These are phyloP conservation scores for Fonsecaea pugnacius DNA, from an alignment of 2,329 filamentous ascomycete genomes.

Conservation along the genomic window DNA sequence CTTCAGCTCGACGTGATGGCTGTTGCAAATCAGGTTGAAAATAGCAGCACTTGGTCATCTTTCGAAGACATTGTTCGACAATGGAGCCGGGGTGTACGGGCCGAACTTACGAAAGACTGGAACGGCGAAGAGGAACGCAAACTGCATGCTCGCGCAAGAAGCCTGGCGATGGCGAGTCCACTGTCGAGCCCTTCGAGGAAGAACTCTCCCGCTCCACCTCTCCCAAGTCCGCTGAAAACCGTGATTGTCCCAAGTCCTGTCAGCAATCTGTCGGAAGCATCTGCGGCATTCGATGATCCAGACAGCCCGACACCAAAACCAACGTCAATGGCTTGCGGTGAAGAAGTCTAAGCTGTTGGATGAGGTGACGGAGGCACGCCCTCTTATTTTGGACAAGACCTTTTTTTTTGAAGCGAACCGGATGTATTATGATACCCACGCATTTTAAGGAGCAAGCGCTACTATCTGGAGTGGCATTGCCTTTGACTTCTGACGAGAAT, in stretches of 20 bases:
- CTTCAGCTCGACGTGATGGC: constrained; percentile 84
- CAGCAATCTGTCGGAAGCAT: constrained; percentile 23
- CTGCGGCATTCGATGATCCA: constrained; percentile 2
- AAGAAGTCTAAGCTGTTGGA: constrained; percentile 12
- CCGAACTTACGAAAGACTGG: constrained; percentile 80
- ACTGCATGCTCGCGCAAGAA: constrained; percentile 37
- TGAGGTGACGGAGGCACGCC: neutral
- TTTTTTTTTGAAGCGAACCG: constrained; percentile 22
- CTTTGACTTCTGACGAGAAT: neutral
- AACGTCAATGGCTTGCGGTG: constrained; percentile 13
- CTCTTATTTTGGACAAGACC: constrained; percentile 20
- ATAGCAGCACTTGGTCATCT: constrained; percentile 69
- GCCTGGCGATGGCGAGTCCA: constrained; percentile 36
- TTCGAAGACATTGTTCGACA: constrained; percentile 82
- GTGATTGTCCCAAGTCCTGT: constrained; percentile 25
- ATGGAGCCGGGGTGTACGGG: constrained; percentile 82
- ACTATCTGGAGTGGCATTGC: constrained; percentile 15
- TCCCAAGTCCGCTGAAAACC: constrained; percentile 28
- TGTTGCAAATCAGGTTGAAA: constrained; percentile 71
- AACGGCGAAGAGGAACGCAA: constrained; percentile 43
- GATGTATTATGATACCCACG: constrained; percentile 34
- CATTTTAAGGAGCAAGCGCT: constrained; percentile 25
- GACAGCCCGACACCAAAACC: constrained; percentile 26
- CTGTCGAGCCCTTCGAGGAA: constrained; percentile 34
- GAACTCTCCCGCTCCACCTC: constrained; percentile 26